Evolutionary conservation across 1,284 basidiomycete genomes (phyloP), one percentile per base, ranked within the genome.

Genomic region (Bondarzewia mesenterica): DNA sequence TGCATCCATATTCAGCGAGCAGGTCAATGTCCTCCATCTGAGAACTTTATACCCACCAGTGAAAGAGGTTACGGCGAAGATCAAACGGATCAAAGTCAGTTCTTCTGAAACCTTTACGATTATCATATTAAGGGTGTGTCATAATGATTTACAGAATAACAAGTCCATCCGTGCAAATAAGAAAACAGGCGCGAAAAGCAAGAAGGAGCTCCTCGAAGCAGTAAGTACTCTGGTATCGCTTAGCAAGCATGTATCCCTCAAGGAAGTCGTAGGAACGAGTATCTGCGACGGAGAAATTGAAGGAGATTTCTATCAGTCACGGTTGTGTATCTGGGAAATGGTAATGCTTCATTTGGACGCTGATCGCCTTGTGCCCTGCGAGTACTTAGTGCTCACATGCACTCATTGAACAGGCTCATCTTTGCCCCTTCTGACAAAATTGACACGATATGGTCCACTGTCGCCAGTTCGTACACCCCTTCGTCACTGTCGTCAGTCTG

Each of bases 171-270:
- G 81, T 7, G 72, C 77, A 6, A 86, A 70, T 59, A 86, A 85
- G 64, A 86, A 85, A 62, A 78, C 78, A 27, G 83, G 82, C 2
- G 69, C 72, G 0, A 80, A 74, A 61, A 82, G 80, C 58, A 87
- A 87, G 63, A 87, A 85, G 60, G 82, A 87, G 61, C 61, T 82
- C 8, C 74, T 82, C 29, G 84, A 87, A 61, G 68, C 79, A 65
- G 81, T 80, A 60, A 15, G 65, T 56, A 12, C 39, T 40, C 44
- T 20, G 20, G 29, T 16, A 46, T 42, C 21, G 2, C 41, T 22
- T 23, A 43, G 37, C 36, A 27, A 27, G 16, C 26, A 6, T 25
- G 26, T 26, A 15, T 29, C 5, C 15, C 10, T 46, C 15, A 43
- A 35, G n/a, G 5, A 27, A 14, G 10, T 37, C 40, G 29, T 35